Percentiles rank a stretch among this genome's conserved stretches.
These are phyloP conservation scores for Acmispon strigosus DNA, from an alignment of 306 rosid genomes.

Conservation along the genomic window DNA sequence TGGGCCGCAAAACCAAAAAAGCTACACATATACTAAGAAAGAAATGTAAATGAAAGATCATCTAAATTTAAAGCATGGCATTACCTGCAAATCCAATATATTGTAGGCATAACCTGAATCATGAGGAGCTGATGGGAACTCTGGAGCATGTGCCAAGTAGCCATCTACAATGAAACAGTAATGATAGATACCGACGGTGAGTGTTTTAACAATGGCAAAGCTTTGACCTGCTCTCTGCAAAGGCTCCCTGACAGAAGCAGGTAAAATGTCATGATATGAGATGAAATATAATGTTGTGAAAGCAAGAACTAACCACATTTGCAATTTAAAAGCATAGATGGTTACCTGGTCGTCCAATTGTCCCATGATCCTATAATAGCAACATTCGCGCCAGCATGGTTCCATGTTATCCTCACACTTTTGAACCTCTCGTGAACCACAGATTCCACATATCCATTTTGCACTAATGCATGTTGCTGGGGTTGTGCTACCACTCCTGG, in stretches of 20 bases:
- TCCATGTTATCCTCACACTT: slow-evolving; percentile 61
- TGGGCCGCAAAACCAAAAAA: too few relatives aligned
- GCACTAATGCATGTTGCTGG: slow-evolving; percentile 23
- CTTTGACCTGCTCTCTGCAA: slow-evolving; percentile 38
- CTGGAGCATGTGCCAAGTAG: slow-evolving; percentile 60
- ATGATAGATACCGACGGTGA: slow-evolving; percentile 59
- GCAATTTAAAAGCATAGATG: background rate
- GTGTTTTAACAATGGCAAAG: slow-evolving; percentile 42
- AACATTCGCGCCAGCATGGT: slow-evolving; percentile 52
- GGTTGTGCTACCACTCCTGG: slow-evolving; percentile 19
- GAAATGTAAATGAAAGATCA: background rate
- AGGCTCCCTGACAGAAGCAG: slow-evolving; percentile 49
- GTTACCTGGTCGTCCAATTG: slow-evolving; percentile 70
- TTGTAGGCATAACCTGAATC: slow-evolving; percentile 53
- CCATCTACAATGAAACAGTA: slow-evolving; percentile 82
- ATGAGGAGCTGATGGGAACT: slow-evolving; percentile 48
- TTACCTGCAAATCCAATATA: slow-evolving; percentile 79
- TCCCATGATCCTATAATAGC: slow-evolving; percentile 83
- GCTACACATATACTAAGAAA: too few relatives aligned
- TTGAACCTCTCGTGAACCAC: slow-evolving; percentile 31
- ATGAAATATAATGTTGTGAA: background rate
- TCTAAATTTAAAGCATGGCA: background rate
- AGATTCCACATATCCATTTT: slow-evolving; percentile 27
- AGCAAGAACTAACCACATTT: background rate
- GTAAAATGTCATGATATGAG: slow-evolving; percentile 16